These are phyloP conservation scores for Colletotrichum simmondsii DNA, from an alignment of 2,329 filamentous ascomycete species.

Conservation along the genomic window DNA sequence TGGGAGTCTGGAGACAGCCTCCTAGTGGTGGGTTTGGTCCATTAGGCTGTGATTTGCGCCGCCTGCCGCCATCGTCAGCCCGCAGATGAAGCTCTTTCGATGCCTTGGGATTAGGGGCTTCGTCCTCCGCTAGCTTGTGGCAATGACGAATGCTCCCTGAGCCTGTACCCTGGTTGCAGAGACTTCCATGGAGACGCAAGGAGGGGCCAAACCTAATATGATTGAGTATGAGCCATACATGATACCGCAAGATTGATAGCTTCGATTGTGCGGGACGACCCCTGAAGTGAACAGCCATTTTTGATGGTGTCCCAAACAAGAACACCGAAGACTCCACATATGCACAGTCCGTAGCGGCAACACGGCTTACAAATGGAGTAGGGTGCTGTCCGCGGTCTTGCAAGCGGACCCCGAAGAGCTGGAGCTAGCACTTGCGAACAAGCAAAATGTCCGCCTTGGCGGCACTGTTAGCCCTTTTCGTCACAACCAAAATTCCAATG, in stretches of 20 bases:
- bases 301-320: background rate
- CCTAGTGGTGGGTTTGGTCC: background rate
- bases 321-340: background rate
- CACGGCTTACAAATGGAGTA: conserved; percentile 14
- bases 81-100: background rate
- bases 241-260: background rate
- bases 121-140: background rate
- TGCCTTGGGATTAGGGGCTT: background rate
- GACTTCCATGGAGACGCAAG: background rate
- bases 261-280: background rate
- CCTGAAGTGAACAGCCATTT: background rate
- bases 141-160: conserved; percentile 1
- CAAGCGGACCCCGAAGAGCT: conserved; percentile 27
- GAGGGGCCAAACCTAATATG: background rate
- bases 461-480: too few relatives aligned
- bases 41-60: background rate
- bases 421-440: background rate
- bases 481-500: background rate
- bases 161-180: background rate
- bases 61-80: background rate
- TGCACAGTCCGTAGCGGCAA: conserved; percentile 20
- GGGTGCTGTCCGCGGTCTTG: conserved; percentile 16
- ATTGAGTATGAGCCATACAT: background rate
- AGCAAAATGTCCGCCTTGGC: background rate
- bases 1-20: background rate